A percentile compares a stretch with the other conserved stretches of the same genome.
phyloP scores from a whole-genome alignment of 1,284 basidiomycete genomes.

The Puccinia hordei region DNA sequence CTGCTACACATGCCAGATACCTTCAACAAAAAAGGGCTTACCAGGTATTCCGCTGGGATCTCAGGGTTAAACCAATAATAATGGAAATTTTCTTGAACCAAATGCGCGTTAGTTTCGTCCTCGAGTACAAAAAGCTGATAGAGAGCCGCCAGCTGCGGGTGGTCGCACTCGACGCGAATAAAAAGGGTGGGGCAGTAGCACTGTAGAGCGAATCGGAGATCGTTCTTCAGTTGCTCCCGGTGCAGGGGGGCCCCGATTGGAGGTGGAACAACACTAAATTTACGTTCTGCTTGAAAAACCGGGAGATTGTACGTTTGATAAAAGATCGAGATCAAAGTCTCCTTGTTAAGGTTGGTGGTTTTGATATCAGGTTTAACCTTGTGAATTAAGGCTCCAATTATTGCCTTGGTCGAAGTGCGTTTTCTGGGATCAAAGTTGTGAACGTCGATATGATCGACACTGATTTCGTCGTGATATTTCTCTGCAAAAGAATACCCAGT shows the following conservation, averaged over 20 bases:
- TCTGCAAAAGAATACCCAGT: not conserved
- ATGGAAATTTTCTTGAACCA: not conserved
- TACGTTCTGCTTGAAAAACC: not conserved
- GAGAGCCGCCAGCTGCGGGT: not conserved
- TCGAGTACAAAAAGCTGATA: not conserved
- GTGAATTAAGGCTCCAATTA: not conserved
- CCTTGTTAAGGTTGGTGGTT: not conserved
- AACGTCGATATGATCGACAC: not conserved
- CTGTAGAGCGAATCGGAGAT: constrained; percentile 16
- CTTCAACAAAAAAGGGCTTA: not conserved
- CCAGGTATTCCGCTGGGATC: not conserved
- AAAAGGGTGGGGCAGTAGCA: constrained; percentile 17
- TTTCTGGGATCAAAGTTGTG: not conserved
- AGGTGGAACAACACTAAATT: not conserved
- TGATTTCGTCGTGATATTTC: not conserved
- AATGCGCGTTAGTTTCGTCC: not conserved
- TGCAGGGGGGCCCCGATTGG: not conserved
- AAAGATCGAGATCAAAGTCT: not conserved
- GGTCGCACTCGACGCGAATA: not conserved
- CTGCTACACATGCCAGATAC: too few species aligned
- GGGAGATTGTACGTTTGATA: not conserved
- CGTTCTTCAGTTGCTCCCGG: not conserved
- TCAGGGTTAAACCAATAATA: not conserved
- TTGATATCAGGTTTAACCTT: not conserved
- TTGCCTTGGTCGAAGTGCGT: not conserved